Percentiles rank a stretch among this genome's conserved stretches.
Evolutionary conservation across 176 grass and related monocot genomes (phyloP).

Genomic region (Lolium multiflorum): DNA sequence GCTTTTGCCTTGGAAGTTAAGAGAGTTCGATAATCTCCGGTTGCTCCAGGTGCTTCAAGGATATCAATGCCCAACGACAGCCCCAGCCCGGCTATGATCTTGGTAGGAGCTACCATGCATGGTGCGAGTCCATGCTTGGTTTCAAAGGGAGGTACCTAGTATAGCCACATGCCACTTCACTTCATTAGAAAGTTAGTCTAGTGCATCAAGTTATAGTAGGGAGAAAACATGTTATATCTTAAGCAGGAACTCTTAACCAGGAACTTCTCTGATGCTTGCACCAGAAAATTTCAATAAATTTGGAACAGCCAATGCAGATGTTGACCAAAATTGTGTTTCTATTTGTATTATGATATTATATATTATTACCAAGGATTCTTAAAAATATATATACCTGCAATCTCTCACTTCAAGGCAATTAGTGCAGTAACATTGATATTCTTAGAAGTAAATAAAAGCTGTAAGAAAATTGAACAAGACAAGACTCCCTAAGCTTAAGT

Average conservation of each 20-base stretch:
- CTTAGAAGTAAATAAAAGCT: not conserved
- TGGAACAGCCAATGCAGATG: not conserved
- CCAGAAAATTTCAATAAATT: not conserved
- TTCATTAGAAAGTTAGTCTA: conserved; percentile 4
- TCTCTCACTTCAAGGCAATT: not conserved
- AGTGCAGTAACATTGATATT: not conserved
- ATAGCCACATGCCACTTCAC: conserved; percentile 40
- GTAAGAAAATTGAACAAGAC: not conserved
- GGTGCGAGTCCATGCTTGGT: conserved; percentile 76
- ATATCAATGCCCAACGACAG: conserved; percentile 93
- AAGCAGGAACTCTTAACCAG: not conserved
- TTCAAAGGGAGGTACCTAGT: conserved; percentile 79
- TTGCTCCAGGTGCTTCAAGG: conserved; percentile 95
- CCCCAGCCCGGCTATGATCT: conserved; percentile 94
- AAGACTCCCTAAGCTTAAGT: conserved; percentile 13
- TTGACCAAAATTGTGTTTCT: conserved; percentile 2
- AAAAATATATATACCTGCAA: not conserved
- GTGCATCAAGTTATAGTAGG: not conserved
- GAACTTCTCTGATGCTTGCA: not conserved
- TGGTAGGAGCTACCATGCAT: conserved; percentile 98
- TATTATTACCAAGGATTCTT: no score
- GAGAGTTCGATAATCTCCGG: conserved; percentile 91
- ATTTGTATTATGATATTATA: no score
- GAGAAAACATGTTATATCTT: not conserved
- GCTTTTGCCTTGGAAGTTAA: conserved; percentile 94